Conservation (phyloP, 441 rosid genomes). For the Gossypium armourianum region DNA sequence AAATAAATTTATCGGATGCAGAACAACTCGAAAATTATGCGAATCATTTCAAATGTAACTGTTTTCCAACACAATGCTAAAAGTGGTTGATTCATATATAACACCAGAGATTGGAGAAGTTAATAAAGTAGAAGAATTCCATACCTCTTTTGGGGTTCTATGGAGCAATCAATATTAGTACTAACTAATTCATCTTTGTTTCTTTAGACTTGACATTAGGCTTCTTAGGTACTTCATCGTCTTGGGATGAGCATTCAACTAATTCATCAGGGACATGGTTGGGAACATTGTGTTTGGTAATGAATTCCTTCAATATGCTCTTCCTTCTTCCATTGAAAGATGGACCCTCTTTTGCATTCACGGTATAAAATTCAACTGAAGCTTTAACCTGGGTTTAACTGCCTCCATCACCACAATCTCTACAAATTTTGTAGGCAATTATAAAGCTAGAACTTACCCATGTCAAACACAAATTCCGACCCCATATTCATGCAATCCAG, state of each 20-base stretch:
- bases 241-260: background rate
- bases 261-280: constrained; percentile 10
- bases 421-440: background rate
- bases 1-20: no score
- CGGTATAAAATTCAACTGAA: background rate
- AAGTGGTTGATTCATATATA: no score
- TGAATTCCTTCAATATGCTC: constrained; percentile 7
- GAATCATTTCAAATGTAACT: no score
- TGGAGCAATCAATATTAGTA: no score
- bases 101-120: no score
- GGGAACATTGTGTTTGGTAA: background rate
- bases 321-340: background rate
- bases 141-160: no score
- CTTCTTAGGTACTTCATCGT: background rate
- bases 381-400: background rate
- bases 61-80: no score
- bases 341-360: background rate
- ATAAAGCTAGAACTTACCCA: background rate
- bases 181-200: no score
- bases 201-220: background rate
- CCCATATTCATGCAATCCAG: no score
- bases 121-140: no score
- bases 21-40: no score
- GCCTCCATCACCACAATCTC: constrained; percentile 4
- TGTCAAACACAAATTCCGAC: no score